Conservation (phyloP, 2,329 filamentous ascomycete genomes). For the Amauroascus verrucosus region DNA sequence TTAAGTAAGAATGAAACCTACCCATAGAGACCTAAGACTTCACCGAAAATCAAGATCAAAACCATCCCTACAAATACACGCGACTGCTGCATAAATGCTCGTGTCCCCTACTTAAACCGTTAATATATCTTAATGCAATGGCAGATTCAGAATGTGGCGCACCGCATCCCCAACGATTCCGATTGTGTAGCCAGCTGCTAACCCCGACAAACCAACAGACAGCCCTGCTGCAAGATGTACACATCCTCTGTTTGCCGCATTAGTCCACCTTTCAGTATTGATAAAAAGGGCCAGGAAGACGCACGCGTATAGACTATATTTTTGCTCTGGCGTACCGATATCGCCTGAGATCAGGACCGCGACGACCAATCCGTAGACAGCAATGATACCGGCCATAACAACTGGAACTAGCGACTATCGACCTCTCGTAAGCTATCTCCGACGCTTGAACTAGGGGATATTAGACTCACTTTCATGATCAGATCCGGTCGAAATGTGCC, state of each 20-base stretch:
- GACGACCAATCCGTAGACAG: slow-evolving; percentile 94
- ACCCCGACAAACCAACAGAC: slow-evolving; percentile 80
- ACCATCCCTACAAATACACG: slow-evolving; percentile 98
- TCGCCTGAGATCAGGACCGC: slow-evolving; percentile 91
- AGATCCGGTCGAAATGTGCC: slow-evolving; percentile 56
- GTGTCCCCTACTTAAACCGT: slow-evolving; percentile 51
- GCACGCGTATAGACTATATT: slow-evolving; percentile 77
- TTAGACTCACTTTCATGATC: slow-evolving; percentile 53
- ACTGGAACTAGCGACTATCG: slow-evolving; percentile 41
- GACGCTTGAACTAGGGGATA: not conserved
- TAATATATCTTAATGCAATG: slow-evolving; percentile 13
- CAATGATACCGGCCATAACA: slow-evolving; percentile 98
- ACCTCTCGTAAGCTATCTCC: slow-evolving; percentile 17
- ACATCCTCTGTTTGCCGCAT: slow-evolving; percentile 54
- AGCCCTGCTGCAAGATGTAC: slow-evolving; percentile 88
- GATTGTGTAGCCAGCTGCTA: slow-evolving; percentile 93
- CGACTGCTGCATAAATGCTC: slow-evolving; percentile 92
- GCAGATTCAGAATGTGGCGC: slow-evolving; percentile 22
- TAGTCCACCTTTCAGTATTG: not conserved
- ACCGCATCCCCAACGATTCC: slow-evolving; percentile 88
- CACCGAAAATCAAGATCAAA: slow-evolving; percentile 93
- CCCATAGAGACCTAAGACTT: slow-evolving; percentile 95
- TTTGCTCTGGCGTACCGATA: slow-evolving; percentile 55
- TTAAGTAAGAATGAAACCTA: slow-evolving; percentile 54
- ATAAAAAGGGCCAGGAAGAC: slow-evolving; percentile 23